phyloP scores from a whole-genome alignment of 768 basidiomycete genomes.

The Boletus reticuloceps region DNA sequence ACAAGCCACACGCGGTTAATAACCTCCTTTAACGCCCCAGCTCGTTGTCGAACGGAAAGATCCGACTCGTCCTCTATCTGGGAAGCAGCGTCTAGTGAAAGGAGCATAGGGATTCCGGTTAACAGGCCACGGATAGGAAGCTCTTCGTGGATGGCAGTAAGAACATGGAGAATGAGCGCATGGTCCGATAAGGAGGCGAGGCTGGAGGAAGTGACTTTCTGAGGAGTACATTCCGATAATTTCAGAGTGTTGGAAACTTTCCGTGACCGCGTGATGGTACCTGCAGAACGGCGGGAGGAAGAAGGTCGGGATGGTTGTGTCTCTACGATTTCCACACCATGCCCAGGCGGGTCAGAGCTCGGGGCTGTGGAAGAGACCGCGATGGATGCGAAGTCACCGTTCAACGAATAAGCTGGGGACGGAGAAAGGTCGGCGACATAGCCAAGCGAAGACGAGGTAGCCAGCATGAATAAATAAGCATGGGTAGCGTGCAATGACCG shows the following conservation, averaged over 20 bases:
- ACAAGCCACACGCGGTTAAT: slow-evolving; percentile 62
- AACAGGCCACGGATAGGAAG: slow-evolving; percentile 75
- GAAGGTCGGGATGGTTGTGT: slow-evolving; percentile 32
- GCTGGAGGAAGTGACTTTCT: slow-evolving; percentile 40
- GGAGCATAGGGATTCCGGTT: slow-evolving; percentile 81
- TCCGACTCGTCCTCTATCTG: slow-evolving; percentile 42
- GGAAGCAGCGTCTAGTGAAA: slow-evolving; percentile 63
- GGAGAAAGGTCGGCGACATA: slow-evolving; percentile 38
- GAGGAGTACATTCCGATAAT: slow-evolving; percentile 48
- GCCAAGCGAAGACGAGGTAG: slow-evolving; percentile 66
- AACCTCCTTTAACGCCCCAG: slow-evolving; percentile 58
- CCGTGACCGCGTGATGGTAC: slow-evolving; percentile 49
- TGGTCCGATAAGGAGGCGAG: slow-evolving; percentile 74
- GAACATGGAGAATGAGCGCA: slow-evolving; percentile 62
- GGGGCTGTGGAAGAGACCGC: slow-evolving; percentile 31
- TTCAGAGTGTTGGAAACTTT: slow-evolving; percentile 56
- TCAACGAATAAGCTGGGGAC: slow-evolving; percentile 39
- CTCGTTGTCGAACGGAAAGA: slow-evolving; percentile 40
- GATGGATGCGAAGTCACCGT: slow-evolving; percentile 27
- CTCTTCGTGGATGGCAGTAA: slow-evolving; percentile 64
- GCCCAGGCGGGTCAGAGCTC: slow-evolving; percentile 31
- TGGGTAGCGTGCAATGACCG: slow-evolving; percentile 79
- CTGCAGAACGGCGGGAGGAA: slow-evolving; percentile 47
- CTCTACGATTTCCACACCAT: slow-evolving; percentile 14
- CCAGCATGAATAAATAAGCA: slow-evolving; percentile 77